Evolutionary conservation across 164 flowering plant genomes (phyloP), one percentile per base, ranked within the genome.

Genomic region (Annona squamosa): DNA sequence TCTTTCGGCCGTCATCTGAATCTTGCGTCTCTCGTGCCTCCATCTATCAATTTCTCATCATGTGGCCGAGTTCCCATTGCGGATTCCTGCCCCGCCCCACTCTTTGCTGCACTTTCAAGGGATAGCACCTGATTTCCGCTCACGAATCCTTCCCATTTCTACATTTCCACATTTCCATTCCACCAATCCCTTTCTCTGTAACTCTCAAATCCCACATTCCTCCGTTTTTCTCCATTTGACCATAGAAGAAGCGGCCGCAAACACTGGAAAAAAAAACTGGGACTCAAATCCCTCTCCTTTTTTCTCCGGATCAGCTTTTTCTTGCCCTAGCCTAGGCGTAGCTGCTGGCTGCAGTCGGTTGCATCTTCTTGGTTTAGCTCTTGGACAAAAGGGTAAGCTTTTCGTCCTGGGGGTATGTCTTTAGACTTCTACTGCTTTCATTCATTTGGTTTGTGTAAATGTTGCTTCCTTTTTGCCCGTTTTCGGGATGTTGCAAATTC

Each of bases 51-150:
- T 26, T 26, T 26, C 37, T 26, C 37, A 26, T 26, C 37, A 26
- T 26, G 37, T 26, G 37, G 37, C 37, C 37, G 37, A 26, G 37
- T 26, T 1, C 37, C 37, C 37, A 26, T 26, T 26, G 37, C 37
- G 37, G 37, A 26, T 26, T 26, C 37, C 37, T 26, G 37, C 37
- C 37, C 37, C 37, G 37, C 37, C 19, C 18, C 18, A 6, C 1
- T 41, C 46, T 66, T 62, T 63, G 73, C 73, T 71, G 73, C 67
- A 42, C 13, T 71, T 6, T 18, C 12, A 71, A 71, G 73, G 67
- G 68, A 71, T 71, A 45, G 63, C 73, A 45, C 42, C 73, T 41
- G 18, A 65, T 37, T 12, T 19, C 44, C 44, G 7, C 4, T 10
- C 13, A 42, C 46, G 2, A 0, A 3, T 65, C 18, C 16, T 42